Percentiles rank a stretch among this genome's conserved stretches.
These are phyloP conservation scores for Linderina pennispora DNA, from an alignment of 192 early-diverging fungal genomes.

Conservation along the genomic window DNA sequence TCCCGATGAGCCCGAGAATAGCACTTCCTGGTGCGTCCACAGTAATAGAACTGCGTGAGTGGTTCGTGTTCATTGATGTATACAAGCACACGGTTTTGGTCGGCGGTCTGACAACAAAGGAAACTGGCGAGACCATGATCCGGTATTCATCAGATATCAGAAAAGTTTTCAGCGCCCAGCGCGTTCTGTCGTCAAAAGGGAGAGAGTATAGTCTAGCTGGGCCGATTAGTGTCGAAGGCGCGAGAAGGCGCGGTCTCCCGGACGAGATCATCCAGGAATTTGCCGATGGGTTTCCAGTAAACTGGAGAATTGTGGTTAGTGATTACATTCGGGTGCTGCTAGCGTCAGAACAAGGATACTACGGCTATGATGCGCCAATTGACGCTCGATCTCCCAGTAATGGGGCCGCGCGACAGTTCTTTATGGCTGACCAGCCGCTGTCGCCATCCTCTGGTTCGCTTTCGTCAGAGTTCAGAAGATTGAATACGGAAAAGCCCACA, in stretches of 20 bases:
- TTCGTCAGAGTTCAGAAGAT: too few species aligned
- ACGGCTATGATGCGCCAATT: too few species aligned
- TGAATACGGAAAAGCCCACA: too few species aligned
- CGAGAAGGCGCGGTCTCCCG: neutral
- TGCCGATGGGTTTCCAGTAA: neutral
- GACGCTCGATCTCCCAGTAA: too few species aligned
- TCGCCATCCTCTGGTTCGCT: too few species aligned
- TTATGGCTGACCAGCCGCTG: too few species aligned
- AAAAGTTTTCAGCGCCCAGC: neutral
- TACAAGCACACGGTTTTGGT: neutral
- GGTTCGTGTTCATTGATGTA: neutral
- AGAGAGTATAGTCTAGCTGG: neutral
- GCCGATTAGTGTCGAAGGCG: neutral
- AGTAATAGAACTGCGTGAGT: neutral
- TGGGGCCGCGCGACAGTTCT: too few species aligned
- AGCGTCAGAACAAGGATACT: too few species aligned
- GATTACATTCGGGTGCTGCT: too few species aligned
- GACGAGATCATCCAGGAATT: neutral
- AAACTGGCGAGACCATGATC: neutral
- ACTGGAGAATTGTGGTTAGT: too few species aligned
- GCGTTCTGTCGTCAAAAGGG: neutral
- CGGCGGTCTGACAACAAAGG: neutral
- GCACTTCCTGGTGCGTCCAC: too few species aligned
- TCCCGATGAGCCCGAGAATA: too few species aligned
- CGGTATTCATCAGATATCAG: neutral